phyloP scores from a whole-genome alignment of 768 basidiomycete species.

The Serendipita sp. region DNA sequence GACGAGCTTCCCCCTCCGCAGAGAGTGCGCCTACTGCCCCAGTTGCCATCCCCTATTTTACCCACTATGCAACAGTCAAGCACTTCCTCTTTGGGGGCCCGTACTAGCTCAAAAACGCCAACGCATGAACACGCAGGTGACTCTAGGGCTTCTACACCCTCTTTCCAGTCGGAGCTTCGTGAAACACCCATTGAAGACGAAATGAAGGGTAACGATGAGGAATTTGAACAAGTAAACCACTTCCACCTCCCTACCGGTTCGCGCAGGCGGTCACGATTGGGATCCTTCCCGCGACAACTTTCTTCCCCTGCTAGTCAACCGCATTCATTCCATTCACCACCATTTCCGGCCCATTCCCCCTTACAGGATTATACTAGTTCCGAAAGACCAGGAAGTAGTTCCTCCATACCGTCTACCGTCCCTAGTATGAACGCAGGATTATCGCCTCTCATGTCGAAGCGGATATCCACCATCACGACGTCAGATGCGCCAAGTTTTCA shows the following conservation, averaged over 20 bases:
- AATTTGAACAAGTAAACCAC: neutral
- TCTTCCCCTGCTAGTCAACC: slow-evolving; percentile 43
- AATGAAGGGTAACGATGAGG: neutral
- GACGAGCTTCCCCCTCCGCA: neutral
- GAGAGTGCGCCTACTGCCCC: neutral
- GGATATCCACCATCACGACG: slow-evolving; percentile 1
- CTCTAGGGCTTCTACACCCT: neutral
- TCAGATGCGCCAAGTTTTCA: neutral
- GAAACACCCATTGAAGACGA: neutral
- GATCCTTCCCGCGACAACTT: slow-evolving; percentile 29
- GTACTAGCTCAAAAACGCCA: neutral
- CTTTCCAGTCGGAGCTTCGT: neutral
- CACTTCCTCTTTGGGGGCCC: neutral
- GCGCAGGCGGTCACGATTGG: slow-evolving; percentile 7
- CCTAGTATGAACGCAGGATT: neutral
- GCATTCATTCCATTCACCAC: slow-evolving; percentile 22
- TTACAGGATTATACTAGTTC: neutral
- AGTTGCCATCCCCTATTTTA: neutral
- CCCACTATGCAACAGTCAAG: neutral
- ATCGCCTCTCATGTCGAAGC: neutral
- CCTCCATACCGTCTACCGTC: neutral
- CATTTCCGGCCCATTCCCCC: neutral
- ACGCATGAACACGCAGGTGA: neutral
- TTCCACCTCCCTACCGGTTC: slow-evolving; percentile 6
- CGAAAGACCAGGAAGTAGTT: slow-evolving; percentile 2